Base-by-base conservation (phyloP, 2,329 filamentous ascomycete species). In the Chaetomiaceae sp. region DNA sequence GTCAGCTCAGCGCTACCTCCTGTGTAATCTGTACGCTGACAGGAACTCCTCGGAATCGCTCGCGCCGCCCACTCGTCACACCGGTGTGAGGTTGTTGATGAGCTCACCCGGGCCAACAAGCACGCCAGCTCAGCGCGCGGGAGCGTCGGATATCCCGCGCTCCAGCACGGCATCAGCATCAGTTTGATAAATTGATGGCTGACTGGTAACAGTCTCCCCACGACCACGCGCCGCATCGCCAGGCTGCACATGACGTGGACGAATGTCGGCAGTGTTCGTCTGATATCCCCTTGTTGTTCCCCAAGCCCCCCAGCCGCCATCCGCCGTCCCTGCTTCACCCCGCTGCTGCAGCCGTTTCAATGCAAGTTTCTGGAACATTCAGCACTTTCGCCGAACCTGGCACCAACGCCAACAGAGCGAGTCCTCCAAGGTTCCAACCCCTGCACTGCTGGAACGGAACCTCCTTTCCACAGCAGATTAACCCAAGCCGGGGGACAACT, bases 281-380 rank as follows among this genome's bases (percentile, higher is more conserved):
- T 50, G 52, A 55, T 57, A 21, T 51, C 17, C 27, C 9, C 23
- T 27, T 27, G 10, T 27, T n/a, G n/a, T n/a, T n/a, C n/a, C n/a
- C n/a, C n/a, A 40, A n/a, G n/a, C n/a, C n/a, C n/a, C n/a, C n/a
- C n/a, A n/a, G n/a, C n/a, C n/a, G n/a, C n/a, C n/a, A n/a, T 14
- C 44, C 17, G 35, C 44, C 17, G 8, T 38, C 33, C 46, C 43
- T 57, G 56, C 54, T 50, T 52, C 51, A 52, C 49, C 35, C 55
- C 54, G 47, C 51, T 43, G 54, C 55, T 51, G n/a, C 50, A 48
- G 54, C 55, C 56, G 58, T 59, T 61, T 60, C 54, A 59, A 58
- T n/a, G 56, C 55, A 59, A 27, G 43, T 34, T 60, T 61, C 59
- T 61, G 56, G 59, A 60, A 61, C 52, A 46, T 52, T 50, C 53